Evolutionary conservation across 208 protist genomes (phyloP).

Genomic region (Tritrichomonas foetus): DNA sequence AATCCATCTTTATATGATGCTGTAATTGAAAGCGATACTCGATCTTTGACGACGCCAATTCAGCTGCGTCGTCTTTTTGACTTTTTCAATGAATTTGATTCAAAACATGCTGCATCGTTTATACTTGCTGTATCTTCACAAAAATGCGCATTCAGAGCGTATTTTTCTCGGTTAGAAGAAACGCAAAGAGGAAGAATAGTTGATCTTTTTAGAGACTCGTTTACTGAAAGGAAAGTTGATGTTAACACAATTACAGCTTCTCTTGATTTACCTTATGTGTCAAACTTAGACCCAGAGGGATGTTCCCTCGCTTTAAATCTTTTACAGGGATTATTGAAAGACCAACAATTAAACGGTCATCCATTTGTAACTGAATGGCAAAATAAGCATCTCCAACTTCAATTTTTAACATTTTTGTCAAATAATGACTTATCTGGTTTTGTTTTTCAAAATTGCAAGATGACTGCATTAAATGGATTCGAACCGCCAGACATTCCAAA

Average conservation of each 20-base stretch:
- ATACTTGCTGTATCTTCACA: neutral
- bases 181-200: neutral
- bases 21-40: conserved; percentile 14
- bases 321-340: too few relatives aligned
- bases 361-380: neutral
- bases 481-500: neutral
- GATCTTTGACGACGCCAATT: neutral
- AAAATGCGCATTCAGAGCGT: neutral
- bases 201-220: neutral
- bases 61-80: neutral
- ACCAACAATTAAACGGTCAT: neutral
- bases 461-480: neutral
- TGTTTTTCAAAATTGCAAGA: too few relatives aligned
- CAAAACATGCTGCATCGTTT: neutral
- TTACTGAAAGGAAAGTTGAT: neutral
- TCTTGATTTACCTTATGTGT: neutral
- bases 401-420: conserved; percentile 24
- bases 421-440: neutral
- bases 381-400: neutral
- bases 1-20: conserved; percentile 7
- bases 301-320: neutral
- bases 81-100: neutral
- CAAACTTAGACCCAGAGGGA: neutral
- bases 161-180: neutral
- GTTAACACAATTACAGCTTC: neutral